Evolutionary conservation across 805 yeast species (phyloP), one percentile per base, ranked within the genome.

Genomic region (Monosporozyma siamensis): DNA sequence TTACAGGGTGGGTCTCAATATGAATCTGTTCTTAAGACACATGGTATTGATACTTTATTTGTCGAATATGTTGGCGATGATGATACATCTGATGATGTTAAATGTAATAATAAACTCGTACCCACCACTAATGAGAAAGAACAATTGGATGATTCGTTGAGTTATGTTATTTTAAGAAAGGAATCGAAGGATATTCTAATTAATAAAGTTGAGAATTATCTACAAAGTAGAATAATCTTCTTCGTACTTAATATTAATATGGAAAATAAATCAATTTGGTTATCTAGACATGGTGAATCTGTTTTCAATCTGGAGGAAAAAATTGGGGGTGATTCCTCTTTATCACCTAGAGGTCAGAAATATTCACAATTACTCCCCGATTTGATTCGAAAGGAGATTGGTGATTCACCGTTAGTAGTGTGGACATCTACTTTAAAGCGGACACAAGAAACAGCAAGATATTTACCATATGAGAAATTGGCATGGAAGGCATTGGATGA

Each of bases 401-500:
- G 35, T 11, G 78, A 81, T 39, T 74, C 71, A 44, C 78, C 74
- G 31, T 69, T 90, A 52, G 87, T 95, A 7, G 92, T 89, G 35
- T 89, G 97, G 97, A 89, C 96, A 1, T 86, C 95, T 2, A 90
- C 97, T 0, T 71, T 90, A 51, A 77, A 72, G 49, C 72, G 97
- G 63, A 90, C 97, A 6, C 94, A 86, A 63, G 95, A 89, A 61
- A 89, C 97, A 1, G 89, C 95, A 1, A 75, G 82, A 44, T 74
- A 71, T 59, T 70, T 89, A 53, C 86, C 90, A 1, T 86, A 83
- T 62, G 78, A 82, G 46, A 80, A 87, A 58, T 70, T 88, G 50
- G 83, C 81, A 49, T 90, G 97, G 97, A 92, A 90, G 64, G 97
- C 97, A 1, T 69, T 89, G 51, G 97, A 90, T 60, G 97, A 89